Percentiles rank a stretch among this genome's conserved stretches.
These are phyloP conservation scores for Pichia kluyveri DNA, from an alignment of 805 yeast species.

Conservation along the genomic window DNA sequence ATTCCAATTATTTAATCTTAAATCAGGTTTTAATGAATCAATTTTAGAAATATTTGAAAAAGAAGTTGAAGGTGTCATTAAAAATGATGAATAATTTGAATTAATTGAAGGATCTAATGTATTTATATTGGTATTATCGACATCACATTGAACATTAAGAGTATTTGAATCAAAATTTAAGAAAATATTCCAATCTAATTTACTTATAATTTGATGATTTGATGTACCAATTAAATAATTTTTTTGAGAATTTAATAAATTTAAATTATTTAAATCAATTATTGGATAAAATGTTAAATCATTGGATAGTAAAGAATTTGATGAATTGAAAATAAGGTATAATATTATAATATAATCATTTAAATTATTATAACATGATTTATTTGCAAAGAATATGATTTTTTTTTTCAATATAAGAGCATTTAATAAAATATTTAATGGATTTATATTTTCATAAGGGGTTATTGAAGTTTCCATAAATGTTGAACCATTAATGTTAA, in stretches of 20 bases:
- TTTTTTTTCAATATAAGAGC: conserved; percentile 41
- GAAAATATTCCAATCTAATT: conserved; percentile 47
- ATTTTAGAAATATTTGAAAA: conserved; percentile 3
- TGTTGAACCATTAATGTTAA: neutral
- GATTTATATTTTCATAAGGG: conserved; percentile 16
- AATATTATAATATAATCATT: conserved; percentile 37
- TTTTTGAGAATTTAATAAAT: conserved; percentile 32
- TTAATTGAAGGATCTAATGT: neutral
- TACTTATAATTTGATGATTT: conserved; percentile 52
- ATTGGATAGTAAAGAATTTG: neutral
- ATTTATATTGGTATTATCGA: neutral
- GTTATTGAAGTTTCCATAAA: conserved; percentile 9
- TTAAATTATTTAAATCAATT: conserved; percentile 51
- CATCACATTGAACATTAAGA: conserved; percentile 18
- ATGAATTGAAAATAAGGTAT: conserved; percentile 28
- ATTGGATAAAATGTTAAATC: conserved; percentile 33
- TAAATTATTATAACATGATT: conserved; percentile 36
- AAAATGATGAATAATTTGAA: conserved; percentile 12
- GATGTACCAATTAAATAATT: conserved; percentile 57
- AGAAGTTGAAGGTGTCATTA: conserved; percentile 27
- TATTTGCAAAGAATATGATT: conserved; percentile 30
- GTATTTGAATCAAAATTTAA: conserved; percentile 50
- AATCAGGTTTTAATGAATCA: conserved; percentile 7
- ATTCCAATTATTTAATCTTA: conserved; percentile 10
- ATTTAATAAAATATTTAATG: conserved; percentile 35